These are phyloP conservation scores for Elaeis guineensis DNA, from an alignment of 176 grass and related monocot genomes.

Conservation along the genomic window DNA sequence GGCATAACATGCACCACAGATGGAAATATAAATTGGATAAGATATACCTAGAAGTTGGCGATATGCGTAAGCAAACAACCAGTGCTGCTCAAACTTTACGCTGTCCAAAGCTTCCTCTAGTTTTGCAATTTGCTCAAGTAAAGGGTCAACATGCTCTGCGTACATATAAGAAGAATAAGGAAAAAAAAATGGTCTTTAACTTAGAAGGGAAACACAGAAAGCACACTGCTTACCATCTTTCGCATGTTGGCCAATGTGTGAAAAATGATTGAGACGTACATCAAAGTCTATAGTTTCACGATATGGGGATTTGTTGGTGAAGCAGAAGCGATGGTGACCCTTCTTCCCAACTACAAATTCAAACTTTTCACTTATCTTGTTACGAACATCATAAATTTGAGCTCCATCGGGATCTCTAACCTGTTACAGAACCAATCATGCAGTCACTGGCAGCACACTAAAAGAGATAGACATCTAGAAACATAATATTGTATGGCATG, in stretches of 20 bases:
- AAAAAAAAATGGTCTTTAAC: background rate
- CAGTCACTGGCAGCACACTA: too few species aligned
- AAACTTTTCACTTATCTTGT: constrained; percentile 72
- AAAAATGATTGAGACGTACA: constrained; percentile 67
- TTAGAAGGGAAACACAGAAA: background rate
- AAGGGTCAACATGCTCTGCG: constrained; percentile 71
- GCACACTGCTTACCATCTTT: constrained; percentile 53
- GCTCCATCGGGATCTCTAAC: constrained; percentile 58
- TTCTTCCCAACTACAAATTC: constrained; percentile 76
- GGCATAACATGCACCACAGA: too few species aligned
- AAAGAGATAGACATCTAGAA: too few species aligned
- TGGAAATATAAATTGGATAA: constrained; percentile 2
- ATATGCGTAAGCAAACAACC: constrained; percentile 79
- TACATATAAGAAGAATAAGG: constrained; percentile 18
- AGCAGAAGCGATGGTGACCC: constrained; percentile 76
- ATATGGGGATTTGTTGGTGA: constrained; percentile 78
- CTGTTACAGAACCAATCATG: constrained; percentile 20
- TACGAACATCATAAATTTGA: constrained; percentile 65
- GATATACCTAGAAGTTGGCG: constrained; percentile 66
- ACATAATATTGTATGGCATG: too few species aligned
- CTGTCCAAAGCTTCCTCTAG: constrained; percentile 80
- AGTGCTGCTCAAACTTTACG: constrained; percentile 93
- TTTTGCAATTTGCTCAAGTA: constrained; percentile 87
- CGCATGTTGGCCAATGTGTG: constrained; percentile 70
- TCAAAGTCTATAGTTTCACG: constrained; percentile 94